A percentile compares a stretch with the other conserved stretches of the same genome.
phyloP scores from a whole-genome alignment of 2,329 filamentous ascomycete species.

The Thyridium curvatum region DNA sequence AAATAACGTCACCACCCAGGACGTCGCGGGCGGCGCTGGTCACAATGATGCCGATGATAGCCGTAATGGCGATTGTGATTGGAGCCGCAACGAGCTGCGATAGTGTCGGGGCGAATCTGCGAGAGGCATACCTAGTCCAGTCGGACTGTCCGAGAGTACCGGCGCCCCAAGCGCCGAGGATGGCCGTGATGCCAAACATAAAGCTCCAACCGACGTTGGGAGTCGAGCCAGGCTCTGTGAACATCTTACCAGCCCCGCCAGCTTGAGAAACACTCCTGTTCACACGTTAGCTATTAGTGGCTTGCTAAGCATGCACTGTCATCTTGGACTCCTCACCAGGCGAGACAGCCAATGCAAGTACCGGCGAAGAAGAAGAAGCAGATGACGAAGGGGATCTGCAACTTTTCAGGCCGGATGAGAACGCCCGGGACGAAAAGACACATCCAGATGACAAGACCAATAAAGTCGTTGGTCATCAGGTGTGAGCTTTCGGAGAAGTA shows the following conservation, averaged over 20 bases:
- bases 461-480: conserved; percentile 17
- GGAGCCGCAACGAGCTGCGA: conserved; percentile 16
- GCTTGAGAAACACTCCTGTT: conserved; percentile 10
- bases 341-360: conserved; percentile 11
- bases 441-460: conserved; percentile 18
- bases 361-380: conserved; percentile 16
- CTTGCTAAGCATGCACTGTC: too few species aligned
- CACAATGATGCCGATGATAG: conserved; percentile 16
- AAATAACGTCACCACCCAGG: conserved; percentile 15
- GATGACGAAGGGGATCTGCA: conserved; percentile 16
- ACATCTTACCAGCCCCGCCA: conserved; percentile 9
- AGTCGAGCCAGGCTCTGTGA: too few species aligned
- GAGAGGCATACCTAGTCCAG: conserved; percentile 18
- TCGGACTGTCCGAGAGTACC: conserved; percentile 19
- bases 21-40: conserved; percentile 14
- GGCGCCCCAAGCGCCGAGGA: conserved; percentile 17
- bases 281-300: too few species aligned
- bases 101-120: conserved; percentile 7
- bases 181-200: conserved; percentile 13
- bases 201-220: conserved; percentile 2
- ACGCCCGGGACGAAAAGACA: conserved; percentile 11
- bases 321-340: conserved; percentile 4
- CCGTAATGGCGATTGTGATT: conserved; percentile 17
- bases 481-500: conserved; percentile 14
- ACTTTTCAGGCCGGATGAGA: conserved; percentile 15